These are phyloP conservation scores for Torulaspora gathmanii DNA, from an alignment of 805 yeast species.

Conservation along the genomic window DNA sequence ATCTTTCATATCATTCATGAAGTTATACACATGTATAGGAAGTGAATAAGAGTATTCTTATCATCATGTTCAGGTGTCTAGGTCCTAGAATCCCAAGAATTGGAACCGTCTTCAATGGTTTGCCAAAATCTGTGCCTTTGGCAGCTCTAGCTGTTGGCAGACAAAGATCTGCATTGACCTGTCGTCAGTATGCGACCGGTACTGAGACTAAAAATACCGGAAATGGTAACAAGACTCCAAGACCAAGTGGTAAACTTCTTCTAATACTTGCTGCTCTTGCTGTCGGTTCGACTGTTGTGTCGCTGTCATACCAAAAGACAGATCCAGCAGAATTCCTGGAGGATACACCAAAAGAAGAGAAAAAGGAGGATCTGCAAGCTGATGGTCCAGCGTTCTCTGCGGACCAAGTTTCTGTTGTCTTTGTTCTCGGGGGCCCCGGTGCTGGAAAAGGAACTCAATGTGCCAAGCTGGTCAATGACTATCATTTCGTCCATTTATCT, in stretches of 20 bases:
- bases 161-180: background rate
- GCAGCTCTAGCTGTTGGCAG: background rate
- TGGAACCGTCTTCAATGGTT: no score
- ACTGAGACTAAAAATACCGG: background rate
- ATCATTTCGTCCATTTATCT: slow-evolving; percentile 77
- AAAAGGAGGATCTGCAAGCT: slow-evolving; percentile 18
- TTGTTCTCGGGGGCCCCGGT: slow-evolving; percentile 96
- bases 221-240: slow-evolving; percentile 4
- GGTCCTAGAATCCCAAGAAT: background rate
- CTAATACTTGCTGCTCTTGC: slow-evolving; percentile 44
- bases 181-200: slow-evolving; percentile 3
- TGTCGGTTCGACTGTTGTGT: slow-evolving; percentile 45
- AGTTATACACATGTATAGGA: background rate
- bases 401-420: slow-evolving; percentile 71
- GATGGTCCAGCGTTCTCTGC: slow-evolving; percentile 47
- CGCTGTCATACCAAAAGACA: slow-evolving; percentile 42
- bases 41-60: background rate
- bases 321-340: slow-evolving; percentile 46
- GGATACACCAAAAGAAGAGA: slow-evolving; percentile 8
- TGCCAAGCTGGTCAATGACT: slow-evolving; percentile 73
- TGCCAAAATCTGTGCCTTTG: background rate
- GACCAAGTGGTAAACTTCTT: slow-evolving; percentile 32
- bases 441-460: slow-evolving; percentile 98
- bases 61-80: background rate
- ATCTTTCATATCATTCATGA: background rate